A percentile compares a stretch with the other conserved stretches of the same genome.
These are phyloP conservation scores for Thielaviopsis populi DNA, from an alignment of 2,329 filamentous ascomycete species.

Conservation along the genomic window DNA sequence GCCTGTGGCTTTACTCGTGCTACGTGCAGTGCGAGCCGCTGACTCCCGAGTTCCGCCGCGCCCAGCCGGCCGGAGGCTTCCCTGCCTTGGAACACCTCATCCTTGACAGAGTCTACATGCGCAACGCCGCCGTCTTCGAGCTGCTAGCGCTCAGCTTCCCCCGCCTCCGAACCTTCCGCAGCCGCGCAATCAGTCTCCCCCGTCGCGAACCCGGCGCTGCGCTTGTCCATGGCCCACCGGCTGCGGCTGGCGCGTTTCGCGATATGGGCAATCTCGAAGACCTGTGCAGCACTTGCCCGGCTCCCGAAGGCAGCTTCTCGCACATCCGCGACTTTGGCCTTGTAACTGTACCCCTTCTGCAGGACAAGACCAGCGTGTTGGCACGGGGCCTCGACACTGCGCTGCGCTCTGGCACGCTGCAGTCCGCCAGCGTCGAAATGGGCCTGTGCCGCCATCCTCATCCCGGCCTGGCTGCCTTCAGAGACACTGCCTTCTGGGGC, in stretches of 20 bases:
- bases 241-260: too few species aligned
- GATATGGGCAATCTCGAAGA: neutral
- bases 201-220: too few species aligned
- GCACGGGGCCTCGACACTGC: neutral
- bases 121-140: neutral
- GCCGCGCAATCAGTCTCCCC: neutral
- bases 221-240: too few species aligned
- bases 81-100: neutral
- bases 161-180: neutral
- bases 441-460: neutral
- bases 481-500: slow-evolving; percentile 4
- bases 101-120: neutral
- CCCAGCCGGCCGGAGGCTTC: neutral
- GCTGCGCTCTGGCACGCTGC: neutral
- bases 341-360: neutral
- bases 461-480: neutral
- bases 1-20: neutral
- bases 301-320: neutral
- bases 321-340: neutral
- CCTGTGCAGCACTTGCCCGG: neutral
- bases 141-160: neutral
- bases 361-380: neutral
- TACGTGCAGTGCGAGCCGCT: neutral
- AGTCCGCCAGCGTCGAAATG: neutral
- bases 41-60: neutral